phyloP scores from a whole-genome alignment of 2,329 filamentous ascomycete genomes.

The Diaporthe sp. region DNA sequence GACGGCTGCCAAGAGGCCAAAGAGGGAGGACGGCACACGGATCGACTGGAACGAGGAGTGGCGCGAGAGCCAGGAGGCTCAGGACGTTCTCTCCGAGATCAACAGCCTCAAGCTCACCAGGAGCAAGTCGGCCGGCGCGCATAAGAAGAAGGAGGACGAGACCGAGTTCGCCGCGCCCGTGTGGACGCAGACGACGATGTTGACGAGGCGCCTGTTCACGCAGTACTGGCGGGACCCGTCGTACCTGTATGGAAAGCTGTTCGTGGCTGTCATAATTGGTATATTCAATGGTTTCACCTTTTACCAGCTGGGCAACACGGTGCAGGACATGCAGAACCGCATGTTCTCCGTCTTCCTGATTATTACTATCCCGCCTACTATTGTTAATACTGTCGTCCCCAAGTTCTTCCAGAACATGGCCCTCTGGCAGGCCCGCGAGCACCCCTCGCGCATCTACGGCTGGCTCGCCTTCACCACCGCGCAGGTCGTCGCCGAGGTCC shows the following conservation, averaged over 20 bases:
- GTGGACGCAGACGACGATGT: conserved; percentile 63
- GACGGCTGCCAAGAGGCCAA: conserved; percentile 49
- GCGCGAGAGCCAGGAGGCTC: conserved; percentile 51
- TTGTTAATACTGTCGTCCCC: conserved; percentile 84
- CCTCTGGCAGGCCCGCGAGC: conserved; percentile 80
- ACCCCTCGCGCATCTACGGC: conserved; percentile 84
- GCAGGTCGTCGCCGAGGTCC: conserved; percentile 77
- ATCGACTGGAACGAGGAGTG: conserved; percentile 55
- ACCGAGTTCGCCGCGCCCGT: conserved; percentile 74
- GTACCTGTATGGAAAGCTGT: conserved; percentile 71
- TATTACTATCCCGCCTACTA: conserved; percentile 78
- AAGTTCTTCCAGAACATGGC: conserved; percentile 75
- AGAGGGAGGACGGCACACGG: conserved; percentile 61
- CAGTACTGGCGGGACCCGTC: conserved; percentile 76
- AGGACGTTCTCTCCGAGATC: conserved; percentile 50
- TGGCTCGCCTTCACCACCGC: conserved; percentile 80
- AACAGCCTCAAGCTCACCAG: conserved; percentile 59
- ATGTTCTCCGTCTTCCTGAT: conserved; percentile 85
- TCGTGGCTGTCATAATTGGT: conserved; percentile 39
- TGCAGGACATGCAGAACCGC: conserved; percentile 76
- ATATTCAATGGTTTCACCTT: conserved; percentile 81
- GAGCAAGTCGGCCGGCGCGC: conserved; percentile 61
- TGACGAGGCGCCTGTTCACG: conserved; percentile 70
- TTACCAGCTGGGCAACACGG: conserved; percentile 69
- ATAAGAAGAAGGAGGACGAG: conserved; percentile 43